Conservation (phyloP, 352 stramenopile genomes). For the Phytophthora citrophthora region DNA sequence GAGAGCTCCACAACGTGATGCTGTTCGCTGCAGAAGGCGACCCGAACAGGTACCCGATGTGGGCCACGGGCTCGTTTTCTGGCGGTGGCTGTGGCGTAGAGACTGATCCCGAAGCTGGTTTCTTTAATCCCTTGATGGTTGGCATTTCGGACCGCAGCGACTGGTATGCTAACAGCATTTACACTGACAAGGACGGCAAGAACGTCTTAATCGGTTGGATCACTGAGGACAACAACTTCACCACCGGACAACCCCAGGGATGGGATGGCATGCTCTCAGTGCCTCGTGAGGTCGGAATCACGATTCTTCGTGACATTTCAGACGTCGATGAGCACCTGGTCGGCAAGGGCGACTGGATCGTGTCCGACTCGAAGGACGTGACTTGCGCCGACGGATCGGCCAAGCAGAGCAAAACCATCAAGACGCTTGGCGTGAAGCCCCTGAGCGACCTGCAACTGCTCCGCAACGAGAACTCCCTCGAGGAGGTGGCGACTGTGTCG, state of each 20-base stretch:
- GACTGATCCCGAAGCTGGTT: conserved; percentile 30
- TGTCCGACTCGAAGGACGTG: conserved; percentile 45
- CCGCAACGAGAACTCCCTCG: conserved; percentile 44
- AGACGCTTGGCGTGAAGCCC: conserved; percentile 61
- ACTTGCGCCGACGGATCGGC: conserved; percentile 27
- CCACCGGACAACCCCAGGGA: conserved; percentile 56
- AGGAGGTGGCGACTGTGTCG: conserved; percentile 34
- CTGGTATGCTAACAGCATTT: conserved; percentile 76
- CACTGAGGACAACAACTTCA: conserved; percentile 60
- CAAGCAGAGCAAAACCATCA: conserved; percentile 65
- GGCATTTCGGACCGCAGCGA: conserved; percentile 64
- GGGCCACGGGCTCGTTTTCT: conserved; percentile 53
- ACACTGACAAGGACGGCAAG: conserved; percentile 66
- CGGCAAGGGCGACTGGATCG: conserved; percentile 64
- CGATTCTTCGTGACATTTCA: conserved; percentile 56
- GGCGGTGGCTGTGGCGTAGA: conserved; percentile 23
- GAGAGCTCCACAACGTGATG: conserved; percentile 68
- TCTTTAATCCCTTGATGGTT: conserved; percentile 65
- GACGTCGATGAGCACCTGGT: conserved; percentile 55
- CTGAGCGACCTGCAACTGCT: conserved; percentile 54
- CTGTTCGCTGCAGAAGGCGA: conserved; percentile 60
- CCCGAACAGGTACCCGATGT: conserved; percentile 64
- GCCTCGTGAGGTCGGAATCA: conserved; percentile 57
- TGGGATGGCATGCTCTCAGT: conserved; percentile 75
- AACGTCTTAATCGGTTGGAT: conserved; percentile 71